A percentile compares a stretch with the other conserved stretches of the same genome.
Evolutionary conservation across 2,329 filamentous ascomycete genomes (phyloP).

Genomic region (Xylaria sp.): DNA sequence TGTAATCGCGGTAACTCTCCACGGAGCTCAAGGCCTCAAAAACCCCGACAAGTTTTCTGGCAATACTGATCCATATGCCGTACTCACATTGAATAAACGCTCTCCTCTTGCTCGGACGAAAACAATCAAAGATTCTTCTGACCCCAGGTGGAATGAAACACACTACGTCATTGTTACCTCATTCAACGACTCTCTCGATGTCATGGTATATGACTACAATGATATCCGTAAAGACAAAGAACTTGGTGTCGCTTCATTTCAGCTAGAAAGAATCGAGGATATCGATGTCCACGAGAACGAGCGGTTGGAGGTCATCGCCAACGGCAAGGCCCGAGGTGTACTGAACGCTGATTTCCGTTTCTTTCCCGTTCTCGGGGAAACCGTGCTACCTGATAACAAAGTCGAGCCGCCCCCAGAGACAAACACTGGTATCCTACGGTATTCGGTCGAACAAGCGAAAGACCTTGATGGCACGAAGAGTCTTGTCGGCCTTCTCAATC

Average conservation of each 20-base stretch:
- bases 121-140: slow-evolving; percentile 80
- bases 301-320: slow-evolving; percentile 80
- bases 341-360: slow-evolving; percentile 86
- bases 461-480: slow-evolving; percentile 93
- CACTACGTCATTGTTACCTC: slow-evolving; percentile 94
- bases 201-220: slow-evolving; percentile 90
- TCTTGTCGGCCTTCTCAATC: slow-evolving; percentile 86
- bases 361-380: slow-evolving; percentile 85
- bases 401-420: slow-evolving; percentile 82
- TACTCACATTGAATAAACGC: slow-evolving; percentile 83
- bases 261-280: slow-evolving; percentile 80
- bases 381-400: slow-evolving; percentile 73
- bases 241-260: slow-evolving; percentile 84
- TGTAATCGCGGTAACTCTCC: slow-evolving; percentile 87
- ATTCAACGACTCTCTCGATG: slow-evolving; percentile 83
- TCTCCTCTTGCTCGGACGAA: slow-evolving; percentile 86
- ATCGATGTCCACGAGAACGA: slow-evolving; percentile 81
- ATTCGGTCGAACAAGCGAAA: slow-evolving; percentile 94
- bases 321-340: slow-evolving; percentile 82
- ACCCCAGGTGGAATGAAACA: slow-evolving; percentile 95
- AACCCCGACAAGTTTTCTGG: slow-evolving; percentile 94
- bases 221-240: slow-evolving; percentile 97
- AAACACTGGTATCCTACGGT: slow-evolving; percentile 91
- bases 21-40: slow-evolving; percentile 90
- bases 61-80: slow-evolving; percentile 87